phyloP scores from a whole-genome alignment of 257 asterid species.

The Striga asiatica region DNA sequence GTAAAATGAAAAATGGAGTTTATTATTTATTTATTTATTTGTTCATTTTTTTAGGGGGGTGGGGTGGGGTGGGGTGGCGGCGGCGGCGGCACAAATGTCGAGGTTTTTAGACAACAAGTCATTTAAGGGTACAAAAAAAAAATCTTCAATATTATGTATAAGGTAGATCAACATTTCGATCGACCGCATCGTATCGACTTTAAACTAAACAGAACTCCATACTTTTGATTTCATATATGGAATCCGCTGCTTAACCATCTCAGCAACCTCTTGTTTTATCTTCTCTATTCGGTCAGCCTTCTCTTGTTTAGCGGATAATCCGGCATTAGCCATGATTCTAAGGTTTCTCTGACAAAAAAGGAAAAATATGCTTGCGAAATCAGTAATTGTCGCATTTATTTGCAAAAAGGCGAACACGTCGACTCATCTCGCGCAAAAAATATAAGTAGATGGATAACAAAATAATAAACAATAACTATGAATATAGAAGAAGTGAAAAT shows the following conservation, averaged over 20 bases:
- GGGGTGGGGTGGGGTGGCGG: too few species aligned
- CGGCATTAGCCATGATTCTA: slow-evolving; percentile 50
- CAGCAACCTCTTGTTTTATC: slow-evolving; percentile 70
- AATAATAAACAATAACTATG: too few species aligned
- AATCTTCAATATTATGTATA: neutral
- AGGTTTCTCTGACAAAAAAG: slow-evolving; percentile 53
- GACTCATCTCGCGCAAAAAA: neutral
- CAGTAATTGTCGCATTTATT: slow-evolving; percentile 10
- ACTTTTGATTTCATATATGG: slow-evolving; percentile 64
- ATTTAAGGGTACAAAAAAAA: neutral
- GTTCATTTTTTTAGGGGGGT: too few species aligned
- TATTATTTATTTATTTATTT: too few species aligned
- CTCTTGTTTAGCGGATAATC: slow-evolving; percentile 71
- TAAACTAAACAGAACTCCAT: slow-evolving; percentile 1
- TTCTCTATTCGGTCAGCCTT: slow-evolving; percentile 56
- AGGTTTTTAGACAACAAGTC: slow-evolving; percentile 2
- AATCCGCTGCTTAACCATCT: slow-evolving; percentile 54
- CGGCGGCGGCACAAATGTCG: neutral
- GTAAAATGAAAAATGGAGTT: neutral
- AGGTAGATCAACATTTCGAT: slow-evolving; percentile 2
- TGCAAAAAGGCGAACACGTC: too few species aligned
- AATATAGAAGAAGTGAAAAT: neutral
- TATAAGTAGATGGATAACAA: too few species aligned
- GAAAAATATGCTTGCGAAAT: neutral
- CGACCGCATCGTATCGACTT: slow-evolving; percentile 8